phyloP scores from a whole-genome alignment of 768 basidiomycete genomes.

The Chlorophyllum brunneum region DNA sequence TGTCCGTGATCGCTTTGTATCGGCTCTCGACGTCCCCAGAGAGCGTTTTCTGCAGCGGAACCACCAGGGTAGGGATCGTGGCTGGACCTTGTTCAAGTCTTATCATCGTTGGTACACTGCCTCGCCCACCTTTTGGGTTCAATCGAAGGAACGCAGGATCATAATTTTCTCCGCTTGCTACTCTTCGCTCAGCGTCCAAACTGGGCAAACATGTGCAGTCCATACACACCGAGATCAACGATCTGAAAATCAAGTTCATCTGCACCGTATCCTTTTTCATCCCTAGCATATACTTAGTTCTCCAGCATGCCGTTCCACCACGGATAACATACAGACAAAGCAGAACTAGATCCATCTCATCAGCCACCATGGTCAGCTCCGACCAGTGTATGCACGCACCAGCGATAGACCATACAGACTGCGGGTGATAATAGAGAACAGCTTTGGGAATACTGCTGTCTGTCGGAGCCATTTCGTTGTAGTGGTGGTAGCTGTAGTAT shows the following conservation, averaged over 20 bases:
- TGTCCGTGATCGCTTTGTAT: constrained; percentile 77
- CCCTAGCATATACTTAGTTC: constrained; percentile 25
- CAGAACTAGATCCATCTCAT: constrained; percentile 37
- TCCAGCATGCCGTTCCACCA: neutral
- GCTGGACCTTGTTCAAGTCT: constrained; percentile 33
- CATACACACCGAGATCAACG: constrained; percentile 64
- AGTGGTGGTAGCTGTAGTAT: constrained; percentile 19
- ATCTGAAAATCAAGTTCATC: constrained; percentile 71
- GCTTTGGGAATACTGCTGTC: constrained; percentile 57
- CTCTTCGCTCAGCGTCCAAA: neutral
- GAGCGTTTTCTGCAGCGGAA: constrained; percentile 76
- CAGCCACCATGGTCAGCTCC: neutral
- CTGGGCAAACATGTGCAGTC: constrained; percentile 3
- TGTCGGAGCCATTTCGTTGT: constrained; percentile 17
- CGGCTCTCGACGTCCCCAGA: constrained; percentile 66
- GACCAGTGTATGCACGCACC: constrained; percentile 35
- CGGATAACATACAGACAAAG: constrained; percentile 48
- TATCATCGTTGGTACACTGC: neutral
- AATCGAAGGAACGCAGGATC: constrained; percentile 70
- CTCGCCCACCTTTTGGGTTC: constrained; percentile 71
- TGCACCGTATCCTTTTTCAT: constrained; percentile 80
- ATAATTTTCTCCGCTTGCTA: constrained; percentile 80
- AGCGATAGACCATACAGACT: constrained; percentile 61
- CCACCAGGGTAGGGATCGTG: constrained; percentile 79
- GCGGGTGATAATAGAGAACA: constrained; percentile 67